Base-by-base conservation (phyloP, 345 rosid species). In the Sisymbrium irio region DNA sequence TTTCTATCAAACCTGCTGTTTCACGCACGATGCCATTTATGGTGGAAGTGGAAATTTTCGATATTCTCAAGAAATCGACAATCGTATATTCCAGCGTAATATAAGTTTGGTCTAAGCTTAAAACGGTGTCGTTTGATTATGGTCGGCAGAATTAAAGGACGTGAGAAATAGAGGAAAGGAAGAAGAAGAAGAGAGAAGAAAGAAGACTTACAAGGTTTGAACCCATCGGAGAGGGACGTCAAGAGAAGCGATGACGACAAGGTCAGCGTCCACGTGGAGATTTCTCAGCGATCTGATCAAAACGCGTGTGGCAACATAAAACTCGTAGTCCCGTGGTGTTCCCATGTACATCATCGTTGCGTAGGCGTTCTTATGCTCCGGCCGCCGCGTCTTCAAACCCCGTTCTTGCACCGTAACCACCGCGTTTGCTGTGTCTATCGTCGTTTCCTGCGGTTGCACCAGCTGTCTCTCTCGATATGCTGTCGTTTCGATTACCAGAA, bases 271-370 rank as follows among this genome's bases (percentile, higher is more conserved):
- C 55, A 87, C 97, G 6, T 74, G 75, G 36, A 87, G 84, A 37
- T 67, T 45, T 37, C 62, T 81, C 7, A 95, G 83, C 22, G 99
- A 92, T 83, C 93, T 87, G 85, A 92, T 72, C 85, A 95, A 62
- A 69, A 95, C 99, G 40, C 99, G 96, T 40, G 85, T 95, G 19
- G 97, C 99, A 4, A 92, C 92, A 65, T 91, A 95, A 77, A 89
- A 95, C 85, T 95, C 99, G 77, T 92, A 95, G 87, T 95, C 99
- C 49, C 98, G 85, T 7, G 98, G 98, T 30, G 98, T 94, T 3
- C 98, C 98, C 98, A 94, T 89, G 64, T 94, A 94, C 98, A 94
- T 94, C 96, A 94, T 94, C 85, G 98, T 85, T 10, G 98, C 98
- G 56, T 94, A 95, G 0, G 99, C 99, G 84, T 91, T 88, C 78